These are phyloP conservation scores for Hortiboletus flavorubellus DNA, from an alignment of 768 basidiomycete species.

Conservation along the genomic window DNA sequence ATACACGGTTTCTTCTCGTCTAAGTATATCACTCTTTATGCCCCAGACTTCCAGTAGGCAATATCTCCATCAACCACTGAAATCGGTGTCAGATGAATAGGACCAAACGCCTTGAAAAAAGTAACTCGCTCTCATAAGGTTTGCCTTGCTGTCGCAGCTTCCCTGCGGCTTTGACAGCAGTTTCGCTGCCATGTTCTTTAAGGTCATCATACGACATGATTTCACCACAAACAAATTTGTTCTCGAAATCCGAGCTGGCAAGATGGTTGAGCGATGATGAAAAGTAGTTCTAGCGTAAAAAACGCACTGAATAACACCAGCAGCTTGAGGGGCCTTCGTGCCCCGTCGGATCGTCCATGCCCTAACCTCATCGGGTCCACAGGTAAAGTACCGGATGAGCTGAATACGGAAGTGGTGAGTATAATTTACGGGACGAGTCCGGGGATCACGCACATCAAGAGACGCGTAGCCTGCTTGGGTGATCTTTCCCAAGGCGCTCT, in stretches of 20 bases:
- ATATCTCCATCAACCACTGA: constrained; percentile 87
- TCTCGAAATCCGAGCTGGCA: constrained; percentile 88
- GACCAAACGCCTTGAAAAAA: neutral
- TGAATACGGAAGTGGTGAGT: constrained; percentile 28
- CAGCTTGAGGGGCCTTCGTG: constrained; percentile 94
- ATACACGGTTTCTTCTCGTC: constrained; percentile 8
- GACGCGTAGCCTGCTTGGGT: constrained; percentile 90
- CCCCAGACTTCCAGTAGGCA: constrained; percentile 88
- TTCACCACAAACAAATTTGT: constrained; percentile 97
- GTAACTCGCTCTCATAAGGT: constrained; percentile 82
- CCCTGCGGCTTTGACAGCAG: constrained; percentile 90
- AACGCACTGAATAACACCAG: constrained; percentile 94
- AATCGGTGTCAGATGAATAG: constrained; percentile 5
- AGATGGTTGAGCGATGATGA: neutral
- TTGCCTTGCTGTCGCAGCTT: constrained; percentile 96
- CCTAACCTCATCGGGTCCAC: constrained; percentile 94
- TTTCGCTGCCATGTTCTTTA: constrained; percentile 86
- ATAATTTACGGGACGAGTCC: neutral
- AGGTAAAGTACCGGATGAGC: constrained; percentile 96
- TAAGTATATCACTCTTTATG: constrained; percentile 17
- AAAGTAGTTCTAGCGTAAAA: neutral
- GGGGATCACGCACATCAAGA: constrained; percentile 59
- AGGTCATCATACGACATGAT: constrained; percentile 93
- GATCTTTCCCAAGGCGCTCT: constrained; percentile 84
- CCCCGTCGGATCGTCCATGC: constrained; percentile 97